Percentiles rank a stretch among this genome's conserved stretches.
Conservation (phyloP, 306 rosid species). For the Vigna unguiculata region DNA sequence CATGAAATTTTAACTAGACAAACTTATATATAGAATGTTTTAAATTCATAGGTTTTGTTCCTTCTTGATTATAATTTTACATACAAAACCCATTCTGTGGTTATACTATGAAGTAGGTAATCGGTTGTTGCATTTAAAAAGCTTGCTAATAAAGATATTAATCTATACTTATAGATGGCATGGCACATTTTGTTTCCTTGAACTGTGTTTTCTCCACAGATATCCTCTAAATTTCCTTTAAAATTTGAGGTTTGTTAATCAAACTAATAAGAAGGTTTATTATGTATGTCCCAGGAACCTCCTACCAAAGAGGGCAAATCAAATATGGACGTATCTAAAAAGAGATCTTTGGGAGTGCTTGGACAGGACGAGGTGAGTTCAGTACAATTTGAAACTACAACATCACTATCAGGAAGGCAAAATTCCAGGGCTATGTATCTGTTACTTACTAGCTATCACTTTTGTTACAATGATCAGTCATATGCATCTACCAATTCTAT, state of each 20-base stretch:
- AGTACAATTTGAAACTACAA: constrained; percentile 19
- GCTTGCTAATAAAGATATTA: constrained; percentile 1
- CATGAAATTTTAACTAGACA: constrained; percentile 29
- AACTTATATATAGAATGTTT: constrained; percentile 14
- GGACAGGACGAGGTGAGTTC: constrained; percentile 60
- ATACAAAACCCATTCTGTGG: constrained; percentile 8
- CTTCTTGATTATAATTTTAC: constrained; percentile 18
- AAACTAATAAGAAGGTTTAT: constrained; percentile 35
- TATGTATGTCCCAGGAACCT: constrained; percentile 60
- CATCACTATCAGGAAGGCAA: constrained; percentile 35
- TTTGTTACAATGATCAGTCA: neutral
- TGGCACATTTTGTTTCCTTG: constrained; percentile 12
- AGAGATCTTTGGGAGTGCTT: constrained; percentile 56
- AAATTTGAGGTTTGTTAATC: constrained; percentile 29
- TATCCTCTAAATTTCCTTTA: neutral
- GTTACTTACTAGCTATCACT: constrained; percentile 2
- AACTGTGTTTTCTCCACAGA: constrained; percentile 33
- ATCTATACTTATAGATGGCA: constrained; percentile 17
- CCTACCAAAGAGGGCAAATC: constrained; percentile 54
- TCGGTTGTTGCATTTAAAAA: neutral
- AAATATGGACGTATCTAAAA: constrained; percentile 55
- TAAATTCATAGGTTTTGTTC: constrained; percentile 19
- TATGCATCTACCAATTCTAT: neutral
- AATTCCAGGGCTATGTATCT: constrained; percentile 6
- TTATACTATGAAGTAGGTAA: constrained; percentile 27